Base-by-base conservation (phyloP, 2,329 filamentous ascomycete species). In the Aspergillus floridensis region DNA sequence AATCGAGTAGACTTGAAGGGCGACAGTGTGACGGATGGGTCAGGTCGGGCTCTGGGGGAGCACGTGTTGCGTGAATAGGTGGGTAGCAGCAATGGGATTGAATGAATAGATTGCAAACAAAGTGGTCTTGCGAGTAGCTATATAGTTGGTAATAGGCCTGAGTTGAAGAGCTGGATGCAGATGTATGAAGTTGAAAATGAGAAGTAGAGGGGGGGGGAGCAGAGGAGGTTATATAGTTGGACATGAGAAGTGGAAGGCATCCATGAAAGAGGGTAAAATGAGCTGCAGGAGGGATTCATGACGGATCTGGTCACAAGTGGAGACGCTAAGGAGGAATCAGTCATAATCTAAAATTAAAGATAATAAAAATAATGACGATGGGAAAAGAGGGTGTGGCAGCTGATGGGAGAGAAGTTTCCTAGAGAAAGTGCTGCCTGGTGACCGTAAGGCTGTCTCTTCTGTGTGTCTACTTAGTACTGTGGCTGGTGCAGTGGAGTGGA, bases 11-110 rank as follows among this genome's bases (percentile, higher is more conserved):
- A 63, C 57, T 65, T 65, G 49, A 52, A 63, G 49, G 67, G 66
- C 63, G 73, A 74, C 72, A 75, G 59, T 1, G 66, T 72, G 70
- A 67, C 65, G 61, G 66, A 61, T 60, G n/a, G 49, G 32, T 11
- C 5, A 35, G 29, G 21, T 38, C 53, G 52, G 48, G 52, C 24
- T n/a, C 52, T 44, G 51, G 10, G 7, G 14, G 31, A 7, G 51
- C 41, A 22, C 5, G 24, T 12, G 35, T 1, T 21, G 11, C 5
- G 35, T 26, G 32, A 41, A 47, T 8, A 11, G 26, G 22, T 26
- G 32, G 7, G 24, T 19, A 48, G 21, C 8, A 14, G n/a, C 24
- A 26, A 14, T 47, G n/a, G 3, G 12, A 16, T 35, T 11, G 14
- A 35, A 44, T 53, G 19, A 22, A 32, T 48, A 21, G 50, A 22